phyloP scores from a whole-genome alignment of 1,284 basidiomycete species.

The Cutaneotrichosporon arboriforme region DNA sequence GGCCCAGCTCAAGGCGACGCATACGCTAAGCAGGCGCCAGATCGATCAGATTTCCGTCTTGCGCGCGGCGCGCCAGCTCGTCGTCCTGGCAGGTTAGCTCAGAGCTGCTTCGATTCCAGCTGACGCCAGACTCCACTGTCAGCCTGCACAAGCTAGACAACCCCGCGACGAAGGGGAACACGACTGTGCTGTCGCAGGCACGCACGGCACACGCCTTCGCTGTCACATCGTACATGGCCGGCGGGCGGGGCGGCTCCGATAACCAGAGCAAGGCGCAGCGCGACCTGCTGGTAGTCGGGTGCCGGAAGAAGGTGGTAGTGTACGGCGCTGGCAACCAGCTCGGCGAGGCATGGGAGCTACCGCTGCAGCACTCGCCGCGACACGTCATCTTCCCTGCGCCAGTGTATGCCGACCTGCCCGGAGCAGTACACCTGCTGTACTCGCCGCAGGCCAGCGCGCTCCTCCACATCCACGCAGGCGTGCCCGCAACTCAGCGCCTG shows the following conservation, averaged over 20 bases:
- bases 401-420: constrained; percentile 38
- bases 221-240: constrained; percentile 39
- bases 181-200: constrained; percentile 64
- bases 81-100: constrained; percentile 66
- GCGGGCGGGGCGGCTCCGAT: constrained; percentile 50
- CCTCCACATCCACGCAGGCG: constrained; percentile 57
- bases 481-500: constrained; percentile 60
- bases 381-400: constrained; percentile 37
- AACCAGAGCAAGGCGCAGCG: constrained; percentile 60
- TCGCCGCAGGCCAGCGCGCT: constrained; percentile 66
- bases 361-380: constrained; percentile 77
- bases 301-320: constrained; percentile 74
- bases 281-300: constrained; percentile 67
- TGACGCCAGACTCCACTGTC: constrained; percentile 40
- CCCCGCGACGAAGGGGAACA: constrained; percentile 55
- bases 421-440: constrained; percentile 56
- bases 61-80: constrained; percentile 72
- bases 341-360: constrained; percentile 53
- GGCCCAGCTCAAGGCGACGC: constrained; percentile 45
- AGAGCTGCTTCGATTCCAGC: not conserved
- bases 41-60: constrained; percentile 84
- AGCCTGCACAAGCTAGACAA: constrained; percentile 56
- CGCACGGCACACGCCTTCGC: constrained; percentile 77
- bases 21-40: constrained; percentile 62
- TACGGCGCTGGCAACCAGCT: constrained; percentile 44